A percentile compares a stretch with the other conserved stretches of the same genome.
Conservation (phyloP, 148 eudicot genomes). For the Arbutus unedo region DNA sequence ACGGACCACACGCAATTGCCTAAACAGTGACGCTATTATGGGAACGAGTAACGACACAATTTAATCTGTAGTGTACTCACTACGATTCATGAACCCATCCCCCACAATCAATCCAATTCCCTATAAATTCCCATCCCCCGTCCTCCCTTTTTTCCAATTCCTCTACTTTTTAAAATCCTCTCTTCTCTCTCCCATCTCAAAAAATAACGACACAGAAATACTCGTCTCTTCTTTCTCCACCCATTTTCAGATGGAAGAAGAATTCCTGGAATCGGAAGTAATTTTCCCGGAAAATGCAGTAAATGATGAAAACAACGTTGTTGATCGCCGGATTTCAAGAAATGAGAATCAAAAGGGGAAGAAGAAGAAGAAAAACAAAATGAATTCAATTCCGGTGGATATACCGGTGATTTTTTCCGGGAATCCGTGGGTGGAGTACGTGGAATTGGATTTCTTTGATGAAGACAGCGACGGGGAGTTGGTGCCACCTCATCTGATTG, state of each 20-base stretch:
- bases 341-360: conserved; percentile 18
- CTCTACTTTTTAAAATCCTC: neutral
- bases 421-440: conserved; percentile 20
- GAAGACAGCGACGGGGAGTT: conserved; percentile 33
- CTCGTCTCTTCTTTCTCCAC: neutral
- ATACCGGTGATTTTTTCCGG: conserved; percentile 28
- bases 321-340: conserved; percentile 1
- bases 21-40: conserved; percentile 18
- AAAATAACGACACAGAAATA: too few species aligned
- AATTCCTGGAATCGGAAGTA: conserved; percentile 62
- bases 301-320: neutral
- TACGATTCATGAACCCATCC: conserved; percentile 17
- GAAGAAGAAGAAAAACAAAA: conserved; percentile 19
- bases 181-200: too few species aligned
- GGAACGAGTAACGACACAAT: conserved; percentile 9
- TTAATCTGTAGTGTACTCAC: conserved; percentile 8
- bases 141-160: conserved; percentile 16
- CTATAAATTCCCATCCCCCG: conserved; percentile 30
- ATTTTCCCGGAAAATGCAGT: conserved; percentile 31
- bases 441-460: conserved; percentile 24
- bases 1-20: conserved; percentile 20
- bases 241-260: conserved; percentile 31
- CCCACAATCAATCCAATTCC: conserved; percentile 8
- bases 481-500: conserved; percentile 65
- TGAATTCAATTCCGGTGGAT: conserved; percentile 37